Evolutionary conservation across 192 early-diverging fungal genomes (phyloP), one percentile per base, ranked within the genome.

Genomic region (Chytriomyces sp.): DNA sequence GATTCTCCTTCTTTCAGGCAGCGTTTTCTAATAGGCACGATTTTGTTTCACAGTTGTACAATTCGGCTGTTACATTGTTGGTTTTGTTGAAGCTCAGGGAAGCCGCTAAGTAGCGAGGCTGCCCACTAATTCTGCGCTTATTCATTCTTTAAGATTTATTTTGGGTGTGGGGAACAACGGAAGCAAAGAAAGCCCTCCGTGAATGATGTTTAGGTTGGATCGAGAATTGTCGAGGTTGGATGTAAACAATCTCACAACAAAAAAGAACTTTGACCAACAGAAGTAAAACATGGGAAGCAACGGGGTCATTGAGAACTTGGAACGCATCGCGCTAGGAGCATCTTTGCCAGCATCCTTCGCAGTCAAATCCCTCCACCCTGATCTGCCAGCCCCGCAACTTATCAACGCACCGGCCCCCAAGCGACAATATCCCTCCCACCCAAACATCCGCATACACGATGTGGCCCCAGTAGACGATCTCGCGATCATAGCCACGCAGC

Each of bases 61-160:
- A 55, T 58, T 52, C 68, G 3, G 75, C 84, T 28, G 60, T 76
- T 14, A 77, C 77, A 73, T 56, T 85, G 28, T 54, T 85, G 36
- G 76, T 78, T 17, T 30, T 79, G 12, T 63, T 85, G 26, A 77
- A 75, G 70, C 61, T 85, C 57, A 38, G 80, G 55, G 72, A 71
- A 60, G 67, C 64, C 26, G 76, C 76, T 57, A 61, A 6, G 8
- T 55, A 30, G n/a, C 55, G 56, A 49, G 22, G 44, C 44, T 49
- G 2, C 22, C 14, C 14, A 49, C 44, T 49, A 49, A n/a, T 49
- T 49, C 22, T 22, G 44, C 44, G 44, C 22, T 49, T 49, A 49
- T 49, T 22, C 22, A 49, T 49, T 49, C 44, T n/a, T 49, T 49
- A 22, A 22, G 44, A 49, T 49, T 22, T 49, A 22, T 22, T 3